Evolutionary conservation across 176 grass and related monocot species (phyloP).

Genomic region (Otatea glauca): DNA sequence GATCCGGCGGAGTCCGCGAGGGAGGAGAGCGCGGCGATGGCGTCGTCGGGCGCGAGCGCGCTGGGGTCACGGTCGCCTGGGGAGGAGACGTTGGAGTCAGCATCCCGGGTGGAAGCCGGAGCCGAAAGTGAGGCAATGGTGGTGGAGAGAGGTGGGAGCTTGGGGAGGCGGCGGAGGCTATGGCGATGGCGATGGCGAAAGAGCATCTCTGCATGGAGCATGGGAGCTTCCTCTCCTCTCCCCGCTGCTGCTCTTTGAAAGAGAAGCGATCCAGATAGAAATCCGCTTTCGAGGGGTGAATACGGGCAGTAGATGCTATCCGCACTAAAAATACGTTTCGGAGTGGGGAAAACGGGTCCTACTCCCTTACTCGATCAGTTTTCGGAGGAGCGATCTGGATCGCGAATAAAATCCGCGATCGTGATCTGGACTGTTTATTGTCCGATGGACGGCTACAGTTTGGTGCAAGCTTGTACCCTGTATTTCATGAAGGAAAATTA

Average conservation of each 20-base stretch:
- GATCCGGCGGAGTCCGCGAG: conserved; percentile 64
- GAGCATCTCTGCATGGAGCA: conserved; percentile 6
- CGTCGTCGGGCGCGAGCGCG: conserved; percentile 54
- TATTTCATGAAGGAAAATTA: too few species aligned
- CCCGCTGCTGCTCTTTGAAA: too few species aligned
- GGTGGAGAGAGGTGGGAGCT: conserved; percentile 38
- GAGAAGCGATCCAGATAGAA: too few species aligned
- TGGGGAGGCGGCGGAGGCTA: conserved; percentile 12
- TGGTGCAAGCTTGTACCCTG: too few species aligned
- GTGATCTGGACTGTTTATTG: too few species aligned
- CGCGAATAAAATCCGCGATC: too few species aligned
- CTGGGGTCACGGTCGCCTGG: conserved; percentile 16
- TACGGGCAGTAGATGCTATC: too few species aligned
- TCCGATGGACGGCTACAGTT: too few species aligned
- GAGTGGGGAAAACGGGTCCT: too few species aligned
- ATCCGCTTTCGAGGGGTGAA: not conserved
- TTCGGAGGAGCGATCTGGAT: too few species aligned
- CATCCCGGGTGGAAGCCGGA: not conserved
- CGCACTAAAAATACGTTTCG: too few species aligned
- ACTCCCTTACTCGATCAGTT: too few species aligned
- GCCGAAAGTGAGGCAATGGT: not conserved
- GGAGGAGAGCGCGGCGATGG: conserved; percentile 48
- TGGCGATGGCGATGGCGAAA: not conserved
- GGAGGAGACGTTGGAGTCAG: not conserved
- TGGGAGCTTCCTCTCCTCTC: not conserved